A percentile compares a stretch with the other conserved stretches of the same genome.
phyloP scores from a whole-genome alignment of 2,329 filamentous ascomycete species.

The Scedosporium minutisporum region DNA sequence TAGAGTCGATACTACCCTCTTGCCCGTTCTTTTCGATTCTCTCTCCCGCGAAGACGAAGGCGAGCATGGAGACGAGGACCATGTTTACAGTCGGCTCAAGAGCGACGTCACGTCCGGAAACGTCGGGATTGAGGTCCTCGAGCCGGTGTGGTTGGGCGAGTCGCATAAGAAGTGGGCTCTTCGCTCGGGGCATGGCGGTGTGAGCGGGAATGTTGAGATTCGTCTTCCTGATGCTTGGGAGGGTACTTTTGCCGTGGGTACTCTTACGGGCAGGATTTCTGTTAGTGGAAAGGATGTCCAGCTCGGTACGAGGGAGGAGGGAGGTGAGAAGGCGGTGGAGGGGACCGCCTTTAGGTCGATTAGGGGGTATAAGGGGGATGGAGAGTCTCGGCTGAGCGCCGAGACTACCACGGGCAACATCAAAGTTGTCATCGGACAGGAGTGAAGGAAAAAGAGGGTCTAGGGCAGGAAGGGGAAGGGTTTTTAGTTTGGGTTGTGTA shows the following conservation, averaged over 20 bases:
- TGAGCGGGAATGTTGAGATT: slow-evolving; percentile 33
- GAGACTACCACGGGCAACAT: slow-evolving; percentile 20
- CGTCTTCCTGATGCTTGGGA: slow-evolving; percentile 40
- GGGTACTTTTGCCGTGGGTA: slow-evolving; percentile 30
- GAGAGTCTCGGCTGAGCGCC: slow-evolving; percentile 21
- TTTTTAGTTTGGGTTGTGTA: not conserved
- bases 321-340: slow-evolving; percentile 13
- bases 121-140: slow-evolving; percentile 27
- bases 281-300: slow-evolving; percentile 33
- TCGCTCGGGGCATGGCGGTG: slow-evolving; percentile 29
- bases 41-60: not conserved
- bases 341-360: slow-evolving; percentile 15
- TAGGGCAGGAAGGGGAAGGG: not conserved
- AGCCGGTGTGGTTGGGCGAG: slow-evolving; percentile 31
- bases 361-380: slow-evolving; percentile 31
- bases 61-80: slow-evolving; percentile 7
- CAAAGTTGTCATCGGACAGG: slow-evolving; percentile 10
- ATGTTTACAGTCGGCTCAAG: slow-evolving; percentile 17
- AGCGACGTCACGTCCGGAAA: slow-evolving; percentile 36
- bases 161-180: not conserved
- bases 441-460: not conserved
- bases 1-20: slow-evolving; percentile 25
- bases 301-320: slow-evolving; percentile 20
- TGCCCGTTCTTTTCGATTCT: slow-evolving; percentile 29
- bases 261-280: slow-evolving; percentile 29